A percentile compares a stretch with the other conserved stretches of the same genome.
Evolutionary conservation across 768 basidiomycete species (phyloP).

Genomic region (Candolleomyces efflorescens): DNA sequence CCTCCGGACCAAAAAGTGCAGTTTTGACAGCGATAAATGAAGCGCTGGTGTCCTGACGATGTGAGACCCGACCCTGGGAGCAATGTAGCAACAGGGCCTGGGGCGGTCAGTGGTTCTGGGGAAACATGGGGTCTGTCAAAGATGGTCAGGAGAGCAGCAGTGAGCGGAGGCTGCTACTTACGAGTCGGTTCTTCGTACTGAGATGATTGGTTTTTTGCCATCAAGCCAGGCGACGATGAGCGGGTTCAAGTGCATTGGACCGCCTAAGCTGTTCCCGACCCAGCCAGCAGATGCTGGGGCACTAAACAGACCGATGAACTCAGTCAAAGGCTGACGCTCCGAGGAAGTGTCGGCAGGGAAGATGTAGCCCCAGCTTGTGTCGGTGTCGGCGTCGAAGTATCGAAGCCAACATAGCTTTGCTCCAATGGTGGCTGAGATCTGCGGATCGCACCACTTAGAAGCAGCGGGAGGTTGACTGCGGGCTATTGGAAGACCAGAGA

Average conservation of each 20-base stretch:
- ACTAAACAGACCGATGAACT: no score
- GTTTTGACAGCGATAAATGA: constrained; percentile 9
- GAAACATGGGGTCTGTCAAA: background rate
- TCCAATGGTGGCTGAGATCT: background rate
- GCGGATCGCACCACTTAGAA: background rate
- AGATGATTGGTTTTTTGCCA: no score
- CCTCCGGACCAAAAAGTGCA: constrained; percentile 9
- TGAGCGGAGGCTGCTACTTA: no score
- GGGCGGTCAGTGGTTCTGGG: background rate
- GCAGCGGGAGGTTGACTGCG: background rate
- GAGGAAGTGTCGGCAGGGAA: no score
- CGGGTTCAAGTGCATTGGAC: no score
- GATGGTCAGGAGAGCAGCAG: background rate
- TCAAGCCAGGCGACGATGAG: no score
- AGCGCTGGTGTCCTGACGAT: constrained; percentile 4
- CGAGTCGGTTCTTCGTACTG: no score
- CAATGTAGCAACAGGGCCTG: background rate
- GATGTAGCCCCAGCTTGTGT: background rate
- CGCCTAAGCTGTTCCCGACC: no score
- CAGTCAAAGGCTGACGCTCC: no score
- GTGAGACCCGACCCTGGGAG: background rate
- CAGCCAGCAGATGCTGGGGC: no score
- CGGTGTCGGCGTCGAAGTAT: background rate
- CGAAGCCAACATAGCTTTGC: background rate
- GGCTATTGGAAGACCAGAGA: background rate